Conservation (phyloP, 2,329 filamentous ascomycete species). For the Penicillium sp. region DNA sequence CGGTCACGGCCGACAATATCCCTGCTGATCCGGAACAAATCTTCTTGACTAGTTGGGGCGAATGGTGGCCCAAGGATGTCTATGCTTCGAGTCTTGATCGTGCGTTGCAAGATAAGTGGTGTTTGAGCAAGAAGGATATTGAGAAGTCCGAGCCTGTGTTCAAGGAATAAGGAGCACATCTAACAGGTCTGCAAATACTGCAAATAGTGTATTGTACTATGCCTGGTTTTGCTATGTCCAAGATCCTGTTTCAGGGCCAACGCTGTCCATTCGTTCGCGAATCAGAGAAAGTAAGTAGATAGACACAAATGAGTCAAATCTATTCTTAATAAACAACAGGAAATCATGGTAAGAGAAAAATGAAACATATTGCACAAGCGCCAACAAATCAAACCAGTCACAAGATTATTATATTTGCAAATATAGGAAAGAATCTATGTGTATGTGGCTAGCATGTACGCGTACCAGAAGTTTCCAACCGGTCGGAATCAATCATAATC, state of each 20-base stretch:
- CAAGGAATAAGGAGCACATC: neutral
- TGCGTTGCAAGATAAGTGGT: slow-evolving; percentile 26
- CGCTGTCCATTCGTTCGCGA: neutral
- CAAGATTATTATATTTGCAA: slow-evolving; percentile 8
- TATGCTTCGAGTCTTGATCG: slow-evolving; percentile 22
- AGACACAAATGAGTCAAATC: neutral
- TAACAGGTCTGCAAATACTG: neutral
- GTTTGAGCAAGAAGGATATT: slow-evolving; percentile 23
- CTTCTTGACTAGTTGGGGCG: slow-evolving; percentile 30
- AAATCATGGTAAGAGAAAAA: too few relatives aligned
- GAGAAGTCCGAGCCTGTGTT: slow-evolving; percentile 18
- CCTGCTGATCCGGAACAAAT: slow-evolving; percentile 25
- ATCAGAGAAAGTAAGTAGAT: neutral
- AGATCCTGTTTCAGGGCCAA: neutral
- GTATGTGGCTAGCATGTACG: neutral
- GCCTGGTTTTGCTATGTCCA: neutral
- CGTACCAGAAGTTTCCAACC: neutral
- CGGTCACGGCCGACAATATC: slow-evolving; percentile 17
- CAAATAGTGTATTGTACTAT: neutral
- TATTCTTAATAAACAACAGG: too few relatives aligned
- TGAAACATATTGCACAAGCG: neutral
- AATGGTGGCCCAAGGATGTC: slow-evolving; percentile 30
- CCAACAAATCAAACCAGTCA: neutral
- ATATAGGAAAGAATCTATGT: slow-evolving; percentile 8
- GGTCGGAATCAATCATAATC: neutral